Conservation (phyloP, 2,329 filamentous ascomycete genomes). For the Bipolaris zeicola region DNA sequence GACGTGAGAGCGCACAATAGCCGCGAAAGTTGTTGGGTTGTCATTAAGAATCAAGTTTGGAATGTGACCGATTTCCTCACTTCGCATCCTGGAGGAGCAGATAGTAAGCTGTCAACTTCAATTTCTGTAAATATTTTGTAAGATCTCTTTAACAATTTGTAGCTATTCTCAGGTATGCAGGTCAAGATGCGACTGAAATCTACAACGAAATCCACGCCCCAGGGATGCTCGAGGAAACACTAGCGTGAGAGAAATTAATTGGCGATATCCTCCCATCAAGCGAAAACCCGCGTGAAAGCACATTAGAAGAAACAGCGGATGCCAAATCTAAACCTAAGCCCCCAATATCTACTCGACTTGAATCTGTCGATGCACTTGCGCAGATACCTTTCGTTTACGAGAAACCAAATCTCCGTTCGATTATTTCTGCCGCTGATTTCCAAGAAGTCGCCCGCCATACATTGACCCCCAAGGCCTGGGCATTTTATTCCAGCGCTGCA, state of each 20-base stretch:
- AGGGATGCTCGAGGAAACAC: constrained; percentile 40
- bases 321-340: not conserved
- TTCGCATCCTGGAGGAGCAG: constrained; percentile 62
- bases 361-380: not conserved
- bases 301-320: not conserved
- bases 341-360: not conserved
- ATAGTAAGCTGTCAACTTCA: constrained; percentile 11
- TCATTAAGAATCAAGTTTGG: constrained; percentile 68
- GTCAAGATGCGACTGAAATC: constrained; percentile 40
- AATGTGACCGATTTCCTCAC: constrained; percentile 67
- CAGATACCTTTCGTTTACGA: not conserved
- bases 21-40: constrained; percentile 61
- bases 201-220: constrained; percentile 59
- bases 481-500: constrained; percentile 57
- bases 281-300: not conserved
- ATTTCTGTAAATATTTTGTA: not conserved
- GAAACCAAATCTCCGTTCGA: constrained; percentile 48
- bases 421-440: constrained; percentile 53
- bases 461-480: constrained; percentile 50
- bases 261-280: not conserved
- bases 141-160: not conserved
- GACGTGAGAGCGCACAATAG: not conserved
- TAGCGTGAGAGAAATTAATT: constrained; percentile 40
- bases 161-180: constrained; percentile 31
- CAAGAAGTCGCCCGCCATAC: constrained; percentile 49